phyloP scores from a whole-genome alignment of 129 eudicot species.

The Kitagawia praeruptora region DNA sequence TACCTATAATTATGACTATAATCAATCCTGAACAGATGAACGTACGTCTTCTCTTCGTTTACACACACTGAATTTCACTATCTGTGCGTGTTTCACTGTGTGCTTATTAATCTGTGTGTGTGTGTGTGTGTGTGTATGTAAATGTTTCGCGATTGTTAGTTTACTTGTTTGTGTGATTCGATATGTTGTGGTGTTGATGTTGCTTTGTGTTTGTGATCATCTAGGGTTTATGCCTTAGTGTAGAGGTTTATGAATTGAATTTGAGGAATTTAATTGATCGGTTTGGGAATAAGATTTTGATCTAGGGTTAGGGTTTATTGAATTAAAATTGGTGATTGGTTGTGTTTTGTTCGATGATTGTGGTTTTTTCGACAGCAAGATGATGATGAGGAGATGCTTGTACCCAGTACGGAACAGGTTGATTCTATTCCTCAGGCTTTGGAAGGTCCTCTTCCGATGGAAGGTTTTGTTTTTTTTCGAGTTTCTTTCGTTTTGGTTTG shows the following conservation, averaged over 20 bases:
- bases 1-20: conserved; percentile 50
- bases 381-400: conserved; percentile 86
- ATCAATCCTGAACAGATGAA: conserved; percentile 58
- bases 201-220: not conserved
- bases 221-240: not conserved
- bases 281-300: not conserved
- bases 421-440: not conserved
- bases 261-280: not conserved
- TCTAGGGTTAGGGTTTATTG: not conserved
- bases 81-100: conserved; percentile 3
- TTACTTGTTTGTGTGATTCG: not conserved
- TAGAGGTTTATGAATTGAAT: conserved; percentile 1
- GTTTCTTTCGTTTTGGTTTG: not conserved
- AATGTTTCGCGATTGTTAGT: not conserved
- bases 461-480: conserved; percentile 37
- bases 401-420: conserved; percentile 50
- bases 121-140: not conserved
- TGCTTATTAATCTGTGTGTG: not conserved
- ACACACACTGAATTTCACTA: not conserved
- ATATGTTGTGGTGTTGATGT: not conserved
- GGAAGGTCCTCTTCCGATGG: conserved; percentile 36
- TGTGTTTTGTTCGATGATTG: conserved; percentile 14
- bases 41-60: conserved; percentile 13
- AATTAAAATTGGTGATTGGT: not conserved
- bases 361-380: conserved; percentile 48